phyloP scores from a whole-genome alignment of 208 protist genomes.

The Trypanosoma congolense region DNA sequence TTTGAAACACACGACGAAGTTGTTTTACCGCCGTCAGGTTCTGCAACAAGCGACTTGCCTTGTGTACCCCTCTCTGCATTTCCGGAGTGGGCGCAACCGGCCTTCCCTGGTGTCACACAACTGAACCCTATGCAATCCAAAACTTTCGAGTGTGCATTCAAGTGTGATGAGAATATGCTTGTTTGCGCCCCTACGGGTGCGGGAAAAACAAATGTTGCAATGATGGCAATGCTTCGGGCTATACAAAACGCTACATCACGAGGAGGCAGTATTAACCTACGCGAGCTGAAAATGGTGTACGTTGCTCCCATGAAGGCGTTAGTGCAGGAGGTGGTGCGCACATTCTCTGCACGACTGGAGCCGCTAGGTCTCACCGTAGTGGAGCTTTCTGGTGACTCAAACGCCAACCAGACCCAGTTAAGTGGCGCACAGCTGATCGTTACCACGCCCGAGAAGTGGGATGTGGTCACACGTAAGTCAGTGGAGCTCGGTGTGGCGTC shows the following conservation, averaged over 20 bases:
- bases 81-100: conserved; percentile 57
- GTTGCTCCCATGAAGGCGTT: conserved; percentile 99
- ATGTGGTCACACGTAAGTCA: conserved; percentile 99
- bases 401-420: conserved; percentile 96
- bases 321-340: conserved; percentile 98
- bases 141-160: conserved; percentile 93
- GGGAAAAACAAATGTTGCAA: conserved; percentile 99
- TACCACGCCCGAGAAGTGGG: conserved; percentile 99
- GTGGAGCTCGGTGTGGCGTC: conserved; percentile 90
- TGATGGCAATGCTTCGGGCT: conserved; percentile 97
- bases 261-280: conserved; percentile 19
- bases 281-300: conserved; percentile 98
- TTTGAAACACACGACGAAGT: conserved; percentile 89
- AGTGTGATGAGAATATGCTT: conserved; percentile 96
- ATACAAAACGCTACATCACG: conserved; percentile 31
- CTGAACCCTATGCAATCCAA: conserved; percentile 97
- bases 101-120: conserved; percentile 51
- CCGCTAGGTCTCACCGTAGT: conserved; percentile 92
- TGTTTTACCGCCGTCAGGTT: conserved; percentile 57
- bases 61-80: conserved; percentile 36
- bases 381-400: conserved; percentile 98
- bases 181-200: conserved; percentile 98
- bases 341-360: conserved; percentile 92
- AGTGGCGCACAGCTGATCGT: conserved; percentile 97
- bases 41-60: conserved; percentile 11